Evolutionary conservation across 2,329 filamentous ascomycete genomes (phyloP).

Genomic region (Ceratocystis smalleyi): DNA sequence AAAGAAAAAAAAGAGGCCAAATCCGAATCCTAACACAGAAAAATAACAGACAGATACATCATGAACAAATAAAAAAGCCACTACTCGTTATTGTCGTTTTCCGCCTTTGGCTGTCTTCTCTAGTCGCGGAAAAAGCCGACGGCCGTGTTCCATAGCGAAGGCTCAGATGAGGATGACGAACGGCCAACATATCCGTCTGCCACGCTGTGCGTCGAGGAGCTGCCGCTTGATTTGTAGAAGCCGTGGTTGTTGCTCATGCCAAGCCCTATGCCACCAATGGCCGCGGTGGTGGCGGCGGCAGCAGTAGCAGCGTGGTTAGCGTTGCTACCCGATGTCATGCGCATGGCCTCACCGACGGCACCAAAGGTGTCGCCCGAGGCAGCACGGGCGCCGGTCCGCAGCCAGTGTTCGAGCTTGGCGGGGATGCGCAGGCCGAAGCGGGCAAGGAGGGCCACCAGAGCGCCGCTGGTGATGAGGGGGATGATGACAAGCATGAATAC

Average conservation of each 20-base stretch:
- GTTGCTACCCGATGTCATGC: slow-evolving; percentile 30
- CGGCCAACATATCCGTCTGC: background rate
- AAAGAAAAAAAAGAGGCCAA: background rate
- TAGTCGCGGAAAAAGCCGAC: slow-evolving; percentile 14
- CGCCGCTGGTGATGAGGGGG: slow-evolving; percentile 73
- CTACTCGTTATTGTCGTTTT: background rate
- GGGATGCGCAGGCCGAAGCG: slow-evolving; percentile 70
- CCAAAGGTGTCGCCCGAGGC: slow-evolving; percentile 34
- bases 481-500: slow-evolving; percentile 77
- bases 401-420: slow-evolving; percentile 41
- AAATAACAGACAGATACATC: background rate
- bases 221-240: slow-evolving; percentile 6
- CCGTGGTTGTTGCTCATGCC: background rate
- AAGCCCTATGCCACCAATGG: background rate
- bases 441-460: slow-evolving; percentile 59
- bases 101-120: background rate
- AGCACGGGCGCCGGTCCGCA: slow-evolving; percentile 38
- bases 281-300: slow-evolving; percentile 10
- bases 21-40: background rate
- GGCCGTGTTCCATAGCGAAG: slow-evolving; percentile 12
- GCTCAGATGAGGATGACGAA: background rate
- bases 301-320: slow-evolving; percentile 20
- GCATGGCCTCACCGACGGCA: slow-evolving; percentile 39
- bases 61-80: background rate
- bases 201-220: slow-evolving; percentile 7